Percentiles rank a stretch among this genome's conserved stretches.
Conservation (phyloP, 306 rosid species). For the Castanopsis chinensis region DNA sequence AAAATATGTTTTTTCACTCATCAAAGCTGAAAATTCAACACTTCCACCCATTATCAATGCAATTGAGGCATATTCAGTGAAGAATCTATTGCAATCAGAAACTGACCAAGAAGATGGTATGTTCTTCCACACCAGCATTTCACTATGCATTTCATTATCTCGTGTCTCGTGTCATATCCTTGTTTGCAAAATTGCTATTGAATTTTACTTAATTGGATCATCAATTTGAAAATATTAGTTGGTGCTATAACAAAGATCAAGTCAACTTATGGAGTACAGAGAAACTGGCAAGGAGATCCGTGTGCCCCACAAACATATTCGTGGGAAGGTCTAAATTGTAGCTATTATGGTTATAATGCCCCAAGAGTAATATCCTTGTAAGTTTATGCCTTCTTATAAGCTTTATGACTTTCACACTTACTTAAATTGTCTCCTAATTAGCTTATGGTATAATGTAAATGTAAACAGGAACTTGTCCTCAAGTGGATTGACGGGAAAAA, state of each 20-base stretch:
- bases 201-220: not conserved
- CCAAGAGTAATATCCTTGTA: slow-evolving; percentile 55
- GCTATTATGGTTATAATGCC: not conserved
- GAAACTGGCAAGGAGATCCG: slow-evolving; percentile 67
- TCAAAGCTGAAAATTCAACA: slow-evolving; percentile 18
- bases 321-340: slow-evolving; percentile 62
- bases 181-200: not conserved
- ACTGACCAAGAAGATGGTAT: slow-evolving; percentile 39
- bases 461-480: slow-evolving; percentile 44
- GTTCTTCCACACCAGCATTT: not conserved
- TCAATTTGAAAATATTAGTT: slow-evolving; percentile 29
- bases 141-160: not conserved
- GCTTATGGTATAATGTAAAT: slow-evolving; percentile 1
- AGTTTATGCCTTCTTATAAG: slow-evolving; percentile 13
- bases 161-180: no score
- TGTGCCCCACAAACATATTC: slow-evolving; percentile 37
- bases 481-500: slow-evolving; percentile 41
- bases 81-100: slow-evolving; percentile 23
- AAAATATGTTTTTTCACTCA: not conserved
- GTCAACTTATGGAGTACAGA: slow-evolving; percentile 37
- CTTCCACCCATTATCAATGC: slow-evolving; percentile 47
- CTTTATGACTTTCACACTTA: not conserved
- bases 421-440: not conserved
- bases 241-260: slow-evolving; percentile 52
- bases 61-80: slow-evolving; percentile 21